Evolutionary conservation across 352 stramenopile genomes (phyloP), one percentile per base, ranked within the genome.

Genomic region (Phytophthora pluvialis): DNA sequence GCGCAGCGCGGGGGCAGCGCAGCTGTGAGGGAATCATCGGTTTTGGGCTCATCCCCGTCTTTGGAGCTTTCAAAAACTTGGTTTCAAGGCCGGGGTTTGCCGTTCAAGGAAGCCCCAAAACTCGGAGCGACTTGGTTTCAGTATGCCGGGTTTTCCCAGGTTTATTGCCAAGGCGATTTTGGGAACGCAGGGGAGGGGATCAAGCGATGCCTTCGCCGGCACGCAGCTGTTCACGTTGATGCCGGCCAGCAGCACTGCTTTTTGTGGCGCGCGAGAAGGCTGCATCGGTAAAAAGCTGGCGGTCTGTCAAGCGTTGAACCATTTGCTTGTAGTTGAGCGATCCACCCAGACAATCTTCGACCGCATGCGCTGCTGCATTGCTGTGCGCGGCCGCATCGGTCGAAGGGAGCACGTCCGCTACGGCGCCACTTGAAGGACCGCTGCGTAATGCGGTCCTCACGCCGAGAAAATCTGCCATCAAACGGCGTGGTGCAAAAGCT

Each of bases 1-100:
- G 60, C 60, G 51, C 59, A 60, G 40, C 52, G 52, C 33, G 39
- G 53, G 43, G 26, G 46, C 62, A 64, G 66, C 63, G 48, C 48
- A 55, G 48, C 48, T 55, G 48, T 67, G 55, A 54, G 53, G 55
- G 43, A 70, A 61, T 31, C 63, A 35, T 11, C 7, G 10, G 31
- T 26, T 32, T 51, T 51, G 32, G 11, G 65, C 60, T 36, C 67
- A 67, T 71, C 65, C 25, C 57, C 50, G 64, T 63, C 39, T 64
- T 70, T 60, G 53, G 25, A 49, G 56, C 55, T 57, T 51, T 57
- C 39, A 33, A 46, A 58, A 58, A 25, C 48, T 6, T 44, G n/a
- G 45, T 59, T 59, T 60, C 42, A 60, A 54, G 32, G 46, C 38
- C 39, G 43, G 32, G 29, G 31, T 39, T 48, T 31, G 26, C 25